phyloP scores from a whole-genome alignment of 2,329 filamentous ascomycete genomes.

The Colletotrichum viniferum region DNA sequence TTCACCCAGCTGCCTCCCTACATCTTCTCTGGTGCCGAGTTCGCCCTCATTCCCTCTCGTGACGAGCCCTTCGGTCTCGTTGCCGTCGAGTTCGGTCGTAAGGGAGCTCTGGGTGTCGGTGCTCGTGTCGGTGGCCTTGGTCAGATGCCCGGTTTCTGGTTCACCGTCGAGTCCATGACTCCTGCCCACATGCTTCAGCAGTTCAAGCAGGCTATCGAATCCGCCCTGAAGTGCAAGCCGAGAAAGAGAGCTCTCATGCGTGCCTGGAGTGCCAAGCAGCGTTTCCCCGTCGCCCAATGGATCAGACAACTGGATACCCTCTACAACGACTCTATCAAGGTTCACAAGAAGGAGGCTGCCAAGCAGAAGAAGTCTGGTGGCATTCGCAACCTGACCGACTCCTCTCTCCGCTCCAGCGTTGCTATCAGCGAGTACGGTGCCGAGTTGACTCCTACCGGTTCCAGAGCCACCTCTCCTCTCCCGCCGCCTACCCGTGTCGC shows the following conservation, averaged over 20 bases:
- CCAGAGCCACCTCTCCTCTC: slow-evolving; percentile 10
- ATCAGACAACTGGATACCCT: slow-evolving; percentile 67
- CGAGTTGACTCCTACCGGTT: slow-evolving; percentile 5
- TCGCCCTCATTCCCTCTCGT: slow-evolving; percentile 70
- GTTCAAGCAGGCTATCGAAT: slow-evolving; percentile 68
- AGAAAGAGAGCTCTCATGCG: slow-evolving; percentile 66
- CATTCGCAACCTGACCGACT: slow-evolving; percentile 16
- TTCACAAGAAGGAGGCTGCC: slow-evolving; percentile 38
- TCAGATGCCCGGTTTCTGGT: slow-evolving; percentile 77
- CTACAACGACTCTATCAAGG: slow-evolving; percentile 63
- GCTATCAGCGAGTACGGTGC: slow-evolving; percentile 13
- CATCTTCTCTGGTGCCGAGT: slow-evolving; percentile 71
- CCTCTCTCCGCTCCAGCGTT: slow-evolving; percentile 9
- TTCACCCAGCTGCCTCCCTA: slow-evolving; percentile 71
- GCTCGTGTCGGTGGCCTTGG: slow-evolving; percentile 69
- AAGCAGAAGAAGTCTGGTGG: slow-evolving; percentile 20
- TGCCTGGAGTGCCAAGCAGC: slow-evolving; percentile 66
- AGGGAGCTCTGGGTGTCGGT: slow-evolving; percentile 70
- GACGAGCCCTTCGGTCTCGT: slow-evolving; percentile 74
- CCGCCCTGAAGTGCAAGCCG: slow-evolving; percentile 60
- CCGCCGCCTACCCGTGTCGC: slow-evolving; percentile 11
- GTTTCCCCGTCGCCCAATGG: slow-evolving; percentile 72
- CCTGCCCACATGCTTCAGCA: slow-evolving; percentile 68
- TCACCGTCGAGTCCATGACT: slow-evolving; percentile 68
- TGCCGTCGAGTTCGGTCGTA: slow-evolving; percentile 71